Base-by-base conservation (phyloP, 768 basidiomycete species). In the Bullera alba region DNA sequence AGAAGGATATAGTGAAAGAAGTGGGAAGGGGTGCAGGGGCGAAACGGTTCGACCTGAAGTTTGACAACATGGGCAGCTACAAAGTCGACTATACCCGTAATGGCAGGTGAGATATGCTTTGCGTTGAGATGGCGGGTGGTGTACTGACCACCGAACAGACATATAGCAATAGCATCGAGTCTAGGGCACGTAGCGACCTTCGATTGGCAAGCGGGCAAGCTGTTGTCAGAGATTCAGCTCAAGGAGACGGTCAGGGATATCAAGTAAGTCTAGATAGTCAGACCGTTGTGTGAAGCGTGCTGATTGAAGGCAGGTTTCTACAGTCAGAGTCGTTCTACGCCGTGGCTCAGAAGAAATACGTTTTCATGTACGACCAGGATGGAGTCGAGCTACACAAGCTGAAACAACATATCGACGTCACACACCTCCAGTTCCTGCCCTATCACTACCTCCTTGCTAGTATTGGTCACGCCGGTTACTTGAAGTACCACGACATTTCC, bases 401-500 rank as follows among this genome's bases (percentile, higher is more conserved):
- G 48, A 74, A 74, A 56, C 69, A 70, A 42, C 73, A 74, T 54
- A 80, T 95, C 54, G 95, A 97, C 63, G 86, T 89, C 1, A 88
- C 87, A 4, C 77, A 84, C 52, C 79, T 99, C 32, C 88, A 92
- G 63, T 97, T 89, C 68, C 78, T 99, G 5, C 90, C 89, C 0
- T 96, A 91, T 61, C 95, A 99, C 68, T 99, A 88, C 85, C 77
- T 99, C 8, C 79, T 99, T 2, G 87, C 82, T 10, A 84, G 81
- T 54, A 78, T 90, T 15, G 88, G 91, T 5, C 86, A 91, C 64
- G 76, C 87, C 14, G 93, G 95, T 2, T 87, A 83, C 71, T 77
- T 97, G 0, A 92, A 92, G 75, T 99, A 96, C 74, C 90, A 93
- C 75, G 95, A 99, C 67, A 92, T 88, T 0, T 90, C 93, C 3